These are phyloP conservation scores for Penicillium sp. DNA, from an alignment of 2,329 filamentous ascomycete genomes.

Conservation along the genomic window DNA sequence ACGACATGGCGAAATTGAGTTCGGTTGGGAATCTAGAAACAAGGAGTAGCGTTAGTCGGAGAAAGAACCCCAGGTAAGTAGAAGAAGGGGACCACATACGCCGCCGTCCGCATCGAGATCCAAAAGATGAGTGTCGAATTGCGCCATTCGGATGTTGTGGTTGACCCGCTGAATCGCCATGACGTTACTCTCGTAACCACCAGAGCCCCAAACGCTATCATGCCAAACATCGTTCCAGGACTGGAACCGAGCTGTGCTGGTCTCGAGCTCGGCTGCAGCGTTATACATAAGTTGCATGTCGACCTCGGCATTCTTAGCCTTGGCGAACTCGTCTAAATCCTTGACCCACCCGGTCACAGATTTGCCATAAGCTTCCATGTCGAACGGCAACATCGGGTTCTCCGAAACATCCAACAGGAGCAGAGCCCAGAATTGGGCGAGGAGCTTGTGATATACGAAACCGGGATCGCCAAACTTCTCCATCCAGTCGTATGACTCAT, in stretches of 20 bases:
- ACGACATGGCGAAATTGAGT: constrained; percentile 94
- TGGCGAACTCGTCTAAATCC: constrained; percentile 68
- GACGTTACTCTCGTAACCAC: constrained; percentile 74
- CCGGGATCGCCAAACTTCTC: constrained; percentile 75
- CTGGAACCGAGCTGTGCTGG: constrained; percentile 67
- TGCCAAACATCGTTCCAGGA: constrained; percentile 81
- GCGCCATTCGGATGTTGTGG: constrained; percentile 77
- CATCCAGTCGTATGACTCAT: constrained; percentile 91
- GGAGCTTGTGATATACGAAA: constrained; percentile 76
- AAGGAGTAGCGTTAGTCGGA: neutral
- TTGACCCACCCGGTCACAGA: constrained; percentile 67
- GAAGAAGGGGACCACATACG: constrained; percentile 58
- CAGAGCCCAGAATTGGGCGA: constrained; percentile 79
- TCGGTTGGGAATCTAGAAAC: constrained; percentile 72
- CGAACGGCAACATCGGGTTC: constrained; percentile 78
- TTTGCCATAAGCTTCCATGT: constrained; percentile 72
- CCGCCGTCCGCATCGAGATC: constrained; percentile 74
- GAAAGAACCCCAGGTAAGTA: neutral
- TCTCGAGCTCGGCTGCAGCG: constrained; percentile 64
- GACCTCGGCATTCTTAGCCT: constrained; percentile 57
- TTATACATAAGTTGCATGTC: constrained; percentile 64
- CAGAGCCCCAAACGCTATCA: constrained; percentile 67
- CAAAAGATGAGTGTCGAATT: constrained; percentile 80
- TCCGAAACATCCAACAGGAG: constrained; percentile 86
- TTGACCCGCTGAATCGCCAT: constrained; percentile 69